These are phyloP conservation scores for Luffa acutangula DNA, from an alignment of 306 rosid species.

Conservation along the genomic window DNA sequence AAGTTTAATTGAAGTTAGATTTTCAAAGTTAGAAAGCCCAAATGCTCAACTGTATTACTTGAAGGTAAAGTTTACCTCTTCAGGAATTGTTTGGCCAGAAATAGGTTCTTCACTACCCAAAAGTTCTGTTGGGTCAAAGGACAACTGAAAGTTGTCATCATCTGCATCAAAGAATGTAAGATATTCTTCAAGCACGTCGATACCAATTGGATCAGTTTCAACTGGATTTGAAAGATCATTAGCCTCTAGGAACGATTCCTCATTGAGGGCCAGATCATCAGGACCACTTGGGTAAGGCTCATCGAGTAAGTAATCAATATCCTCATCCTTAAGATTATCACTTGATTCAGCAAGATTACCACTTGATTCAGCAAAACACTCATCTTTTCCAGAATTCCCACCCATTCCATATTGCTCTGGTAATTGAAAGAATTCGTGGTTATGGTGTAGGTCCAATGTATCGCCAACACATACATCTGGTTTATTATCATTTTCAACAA, in stretches of 20 bases:
- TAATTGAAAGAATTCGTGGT: constrained; percentile 1
- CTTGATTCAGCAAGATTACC: too few relatives aligned
- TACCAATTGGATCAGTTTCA: constrained; percentile 23
- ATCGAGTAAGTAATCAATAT: constrained; percentile 14
- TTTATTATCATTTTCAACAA: constrained; percentile 26
- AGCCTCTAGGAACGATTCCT: constrained; percentile 50
- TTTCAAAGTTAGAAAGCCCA: not conserved
- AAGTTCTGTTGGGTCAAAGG: constrained; percentile 38
- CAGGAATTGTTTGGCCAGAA: constrained; percentile 16
- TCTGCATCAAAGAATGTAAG: constrained; percentile 43
- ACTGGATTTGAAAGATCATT: constrained; percentile 43
- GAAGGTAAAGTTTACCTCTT: constrained; percentile 31
- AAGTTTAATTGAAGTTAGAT: not conserved
- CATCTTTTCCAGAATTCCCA: constrained; percentile 18
- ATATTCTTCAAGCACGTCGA: constrained; percentile 48
- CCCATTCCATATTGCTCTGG: constrained; percentile 29
- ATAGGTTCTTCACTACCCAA: constrained; percentile 26
- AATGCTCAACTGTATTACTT: not conserved
- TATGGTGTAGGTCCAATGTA: constrained; percentile 16
- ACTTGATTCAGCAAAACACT: constrained; percentile 21
- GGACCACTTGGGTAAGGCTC: constrained; percentile 27
- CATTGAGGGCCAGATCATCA: constrained; percentile 19
- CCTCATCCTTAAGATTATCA: constrained; percentile 10
- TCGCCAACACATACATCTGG: constrained; percentile 17
- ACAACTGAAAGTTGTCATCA: constrained; percentile 30